These are phyloP conservation scores for Malassezia slooffiae DNA, from an alignment of 1,284 basidiomycete species.

Conservation along the genomic window DNA sequence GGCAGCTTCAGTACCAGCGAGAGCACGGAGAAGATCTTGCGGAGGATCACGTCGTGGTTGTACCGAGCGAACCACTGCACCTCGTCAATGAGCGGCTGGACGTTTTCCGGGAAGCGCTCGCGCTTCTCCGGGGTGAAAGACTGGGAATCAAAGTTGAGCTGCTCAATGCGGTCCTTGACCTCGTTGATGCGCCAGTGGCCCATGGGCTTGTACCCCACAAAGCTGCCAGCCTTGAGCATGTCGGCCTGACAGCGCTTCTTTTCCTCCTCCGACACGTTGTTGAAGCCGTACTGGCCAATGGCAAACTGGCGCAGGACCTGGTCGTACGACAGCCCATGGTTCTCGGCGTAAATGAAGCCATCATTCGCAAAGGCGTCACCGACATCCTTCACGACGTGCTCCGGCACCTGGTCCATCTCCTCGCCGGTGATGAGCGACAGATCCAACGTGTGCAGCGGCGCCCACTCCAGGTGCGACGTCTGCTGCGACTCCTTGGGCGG, in stretches of 20 bases:
- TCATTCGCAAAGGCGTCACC: slow-evolving; percentile 32
- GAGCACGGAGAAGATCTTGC: slow-evolving; percentile 48
- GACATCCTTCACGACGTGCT: slow-evolving; percentile 26
- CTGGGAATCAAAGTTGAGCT: slow-evolving; percentile 49
- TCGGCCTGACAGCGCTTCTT: slow-evolving; percentile 38
- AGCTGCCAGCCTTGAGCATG: slow-evolving; percentile 33
- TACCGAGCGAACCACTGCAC: slow-evolving; percentile 46
- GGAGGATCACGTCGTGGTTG: slow-evolving; percentile 46
- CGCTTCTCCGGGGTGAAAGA: slow-evolving; percentile 28
- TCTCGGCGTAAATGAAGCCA: slow-evolving; percentile 44
- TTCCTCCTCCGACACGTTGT: slow-evolving; percentile 28
- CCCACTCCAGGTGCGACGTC: slow-evolving; percentile 36
- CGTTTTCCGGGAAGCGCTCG: slow-evolving; percentile 23
- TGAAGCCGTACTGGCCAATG: slow-evolving; percentile 42
- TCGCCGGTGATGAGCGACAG: slow-evolving; percentile 32
- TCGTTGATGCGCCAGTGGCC: slow-evolving; percentile 48
- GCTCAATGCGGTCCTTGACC: slow-evolving; percentile 48
- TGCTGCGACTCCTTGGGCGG: slow-evolving; percentile 30
- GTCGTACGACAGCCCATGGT: slow-evolving; percentile 39
- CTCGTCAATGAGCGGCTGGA: slow-evolving; percentile 43
- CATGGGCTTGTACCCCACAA: slow-evolving; percentile 49
- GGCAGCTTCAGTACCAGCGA: slow-evolving; percentile 49
- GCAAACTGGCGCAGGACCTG: slow-evolving; percentile 41
- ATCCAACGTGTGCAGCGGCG: slow-evolving; percentile 39
- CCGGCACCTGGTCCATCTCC: slow-evolving; percentile 32